These are phyloP conservation scores for Aureobasidium namibiae DNA, from an alignment of 2,329 filamentous ascomycete species.

Conservation along the genomic window DNA sequence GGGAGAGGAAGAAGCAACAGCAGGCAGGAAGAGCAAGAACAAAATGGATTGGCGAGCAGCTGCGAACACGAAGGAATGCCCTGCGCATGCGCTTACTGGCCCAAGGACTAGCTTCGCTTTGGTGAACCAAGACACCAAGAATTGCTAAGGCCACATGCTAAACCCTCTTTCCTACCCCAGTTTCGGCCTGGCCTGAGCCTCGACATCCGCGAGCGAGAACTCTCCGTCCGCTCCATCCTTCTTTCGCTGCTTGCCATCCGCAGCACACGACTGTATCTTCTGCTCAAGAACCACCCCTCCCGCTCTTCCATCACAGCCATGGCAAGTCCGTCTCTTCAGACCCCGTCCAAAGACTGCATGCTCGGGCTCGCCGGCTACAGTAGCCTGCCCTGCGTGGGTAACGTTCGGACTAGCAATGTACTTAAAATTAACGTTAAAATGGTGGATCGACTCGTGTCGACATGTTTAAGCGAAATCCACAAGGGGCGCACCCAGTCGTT, in stretches of 20 bases:
- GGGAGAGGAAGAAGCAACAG: neutral
- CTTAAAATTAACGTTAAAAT: constrained; percentile 3
- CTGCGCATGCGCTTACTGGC: constrained; percentile 6
- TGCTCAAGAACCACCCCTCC: no score
- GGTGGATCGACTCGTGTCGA: neutral
- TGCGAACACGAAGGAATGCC: constrained; percentile 3
- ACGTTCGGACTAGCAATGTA: neutral
- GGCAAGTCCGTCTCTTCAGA: neutral
- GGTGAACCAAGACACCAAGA: constrained; percentile 2
- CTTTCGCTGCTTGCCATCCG: neutral
- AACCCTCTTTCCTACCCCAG: neutral
- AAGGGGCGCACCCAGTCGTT: neutral
- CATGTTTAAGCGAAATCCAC: neutral
- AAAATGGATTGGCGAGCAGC: neutral
- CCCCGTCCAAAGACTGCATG: no score
- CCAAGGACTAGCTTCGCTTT: neutral
- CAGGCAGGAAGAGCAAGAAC: neutral
- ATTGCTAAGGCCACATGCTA: neutral
- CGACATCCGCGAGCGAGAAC: neutral
- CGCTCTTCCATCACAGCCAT: neutral
- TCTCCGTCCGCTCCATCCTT: neutral
- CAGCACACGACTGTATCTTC: neutral
- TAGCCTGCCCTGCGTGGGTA: neutral
- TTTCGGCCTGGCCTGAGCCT: neutral
- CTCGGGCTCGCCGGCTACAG: neutral